A percentile compares a stretch with the other conserved stretches of the same genome.
phyloP scores from a whole-genome alignment of 1,284 basidiomycete genomes.

The Puccinia coronata region DNA sequence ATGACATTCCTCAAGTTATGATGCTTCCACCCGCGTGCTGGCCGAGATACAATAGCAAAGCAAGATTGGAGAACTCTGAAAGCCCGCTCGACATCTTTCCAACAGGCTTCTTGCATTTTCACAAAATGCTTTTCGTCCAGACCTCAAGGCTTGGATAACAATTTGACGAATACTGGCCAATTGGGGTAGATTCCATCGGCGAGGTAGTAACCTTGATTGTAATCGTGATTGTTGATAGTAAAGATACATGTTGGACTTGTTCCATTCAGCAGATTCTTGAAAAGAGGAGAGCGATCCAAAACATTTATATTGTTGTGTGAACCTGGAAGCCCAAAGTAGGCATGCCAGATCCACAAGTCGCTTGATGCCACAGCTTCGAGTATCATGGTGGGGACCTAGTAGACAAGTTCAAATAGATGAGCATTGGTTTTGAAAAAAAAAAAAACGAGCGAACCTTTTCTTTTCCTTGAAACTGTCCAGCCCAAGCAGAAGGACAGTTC shows the following conservation, averaged over 20 bases:
- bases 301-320: constrained; percentile 17
- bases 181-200: not conserved
- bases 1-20: not conserved
- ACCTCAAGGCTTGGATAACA: not conserved
- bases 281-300: not conserved
- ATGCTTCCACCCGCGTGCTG: not conserved
- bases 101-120: not conserved
- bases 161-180: not conserved
- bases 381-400: not conserved
- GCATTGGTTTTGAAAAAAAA: not conserved
- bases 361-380: constrained; percentile 13
- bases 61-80: not conserved
- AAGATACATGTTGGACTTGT: not conserved
- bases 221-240: not conserved
- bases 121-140: not conserved
- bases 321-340: constrained; percentile 17
- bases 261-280: not conserved
- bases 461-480: no score
- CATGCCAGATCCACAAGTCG: constrained; percentile 19
- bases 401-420: not conserved
- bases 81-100: not conserved
- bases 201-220: not conserved
- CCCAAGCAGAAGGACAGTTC: constrained; percentile 15
- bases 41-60: no score
- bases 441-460: not conserved